Percentiles rank a stretch among this genome's conserved stretches.
Evolutionary conservation across 352 stramenopile species (phyloP).

Genomic region (Pythium folliculosum): DNA sequence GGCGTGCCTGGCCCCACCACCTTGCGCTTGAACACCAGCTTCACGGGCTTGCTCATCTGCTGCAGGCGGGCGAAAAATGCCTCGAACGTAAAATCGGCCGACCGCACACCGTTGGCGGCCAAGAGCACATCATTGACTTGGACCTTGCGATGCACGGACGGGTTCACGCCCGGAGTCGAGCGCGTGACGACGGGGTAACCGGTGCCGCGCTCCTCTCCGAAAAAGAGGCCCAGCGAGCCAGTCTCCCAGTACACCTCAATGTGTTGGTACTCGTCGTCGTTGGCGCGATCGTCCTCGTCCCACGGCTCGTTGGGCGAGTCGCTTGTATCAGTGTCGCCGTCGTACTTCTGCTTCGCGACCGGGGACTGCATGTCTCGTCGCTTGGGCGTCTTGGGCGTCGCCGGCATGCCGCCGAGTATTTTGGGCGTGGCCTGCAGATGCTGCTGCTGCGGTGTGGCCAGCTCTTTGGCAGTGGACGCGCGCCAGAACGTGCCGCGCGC

Average conservation of each 20-base stretch:
- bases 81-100: slow-evolving; percentile 74
- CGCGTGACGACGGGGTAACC: slow-evolving; percentile 80
- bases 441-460: neutral
- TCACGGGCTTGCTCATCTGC: slow-evolving; percentile 86
- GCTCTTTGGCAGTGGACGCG: slow-evolving; percentile 43
- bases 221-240: slow-evolving; percentile 80
- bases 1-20: slow-evolving; percentile 17
- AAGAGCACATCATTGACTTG: slow-evolving; percentile 77
- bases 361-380: slow-evolving; percentile 22
- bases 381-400: slow-evolving; percentile 13
- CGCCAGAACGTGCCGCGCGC: slow-evolving; percentile 65
- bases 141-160: slow-evolving; percentile 70
- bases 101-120: slow-evolving; percentile 73
- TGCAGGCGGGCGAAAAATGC: slow-evolving; percentile 80
- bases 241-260: slow-evolving; percentile 85
- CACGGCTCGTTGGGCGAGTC: slow-evolving; percentile 16
- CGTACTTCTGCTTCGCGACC: slow-evolving; percentile 25
- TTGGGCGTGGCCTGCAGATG: slow-evolving; percentile 12
- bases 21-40: slow-evolving; percentile 61
- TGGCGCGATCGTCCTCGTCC: slow-evolving; percentile 17
- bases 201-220: slow-evolving; percentile 71
- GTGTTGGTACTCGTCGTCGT: slow-evolving; percentile 35
- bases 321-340: slow-evolving; percentile 24
- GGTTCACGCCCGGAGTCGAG: slow-evolving; percentile 64
- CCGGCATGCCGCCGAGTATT: slow-evolving; percentile 5